Base-by-base conservation (phyloP, 805 yeast genomes). In the Candida maris region DNA sequence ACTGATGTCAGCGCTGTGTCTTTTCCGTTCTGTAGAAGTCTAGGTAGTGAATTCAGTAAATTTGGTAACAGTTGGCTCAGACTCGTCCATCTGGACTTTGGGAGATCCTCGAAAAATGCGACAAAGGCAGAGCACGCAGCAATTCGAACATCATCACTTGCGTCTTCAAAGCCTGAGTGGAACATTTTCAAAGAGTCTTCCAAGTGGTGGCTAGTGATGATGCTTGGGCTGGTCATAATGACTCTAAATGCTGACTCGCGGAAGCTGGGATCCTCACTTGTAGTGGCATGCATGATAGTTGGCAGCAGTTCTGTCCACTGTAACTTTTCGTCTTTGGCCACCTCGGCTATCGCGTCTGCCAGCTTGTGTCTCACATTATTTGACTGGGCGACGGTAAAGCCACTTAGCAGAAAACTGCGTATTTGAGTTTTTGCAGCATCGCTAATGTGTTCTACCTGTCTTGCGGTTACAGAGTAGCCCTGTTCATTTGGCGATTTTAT, bases 231-330 rank as follows among this genome's bases (percentile, higher is more conserved):
- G 2, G 94, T 69, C 4, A 96, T 72, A 39, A 93, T 76, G 34
- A 93, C 85, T 63, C 98, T 78, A 65, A 85, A 93, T 12, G 95
- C 85, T 2, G 95, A 82, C 59, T 91, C 97, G 54, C 96, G 78
- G 45, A 85, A 78, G 38, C 80, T 75, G 12, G 81, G 68, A 52
- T 82, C 83, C 22, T 38, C 39, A 44, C 48, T 59, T n/a, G 52
- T 21, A 6, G 59, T 45, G 8, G 93, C 87, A 49, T 75, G 77
- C 44, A 86, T 75, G 26, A 91, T 67, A 1, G 87, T 78, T 35
- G 85, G 87, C 25, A 88, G 63, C 32, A 84, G 72, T 27, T 85
- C 89, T 12, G 81, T 76, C 98, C 98, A 91, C 16, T 67, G 68
- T 14, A 65, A 69, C 3, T 65, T 51, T 10, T 75, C 80, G 40